These are phyloP conservation scores for Gillenia trifoliata DNA, from an alignment of 306 rosid species.

Conservation along the genomic window DNA sequence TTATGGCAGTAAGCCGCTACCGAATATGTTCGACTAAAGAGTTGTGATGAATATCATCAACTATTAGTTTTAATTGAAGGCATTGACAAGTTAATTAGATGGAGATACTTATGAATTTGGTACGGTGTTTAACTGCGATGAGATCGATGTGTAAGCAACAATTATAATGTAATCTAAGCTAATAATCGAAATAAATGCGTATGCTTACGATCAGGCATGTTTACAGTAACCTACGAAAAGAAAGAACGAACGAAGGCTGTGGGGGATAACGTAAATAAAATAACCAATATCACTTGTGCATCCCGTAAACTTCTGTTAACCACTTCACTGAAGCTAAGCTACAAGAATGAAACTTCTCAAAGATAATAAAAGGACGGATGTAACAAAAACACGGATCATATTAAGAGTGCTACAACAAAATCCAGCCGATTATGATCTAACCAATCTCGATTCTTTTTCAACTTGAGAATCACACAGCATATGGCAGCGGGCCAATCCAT, in stretches of 20 bases:
- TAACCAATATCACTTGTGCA: not conserved
- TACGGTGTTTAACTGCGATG: too few species aligned
- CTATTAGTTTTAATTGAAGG: not conserved
- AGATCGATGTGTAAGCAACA: too few species aligned
- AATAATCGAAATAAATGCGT: constrained; percentile 18
- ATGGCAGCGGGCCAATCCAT: not conserved
- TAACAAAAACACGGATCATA: constrained; percentile 14
- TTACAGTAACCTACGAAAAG: not conserved
- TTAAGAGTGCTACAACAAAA: constrained; percentile 17
- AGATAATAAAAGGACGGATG: not conserved
- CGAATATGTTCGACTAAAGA: constrained; percentile 56
- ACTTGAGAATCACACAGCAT: not conserved
- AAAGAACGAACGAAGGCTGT: constrained; percentile 1
- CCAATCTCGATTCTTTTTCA: not conserved
- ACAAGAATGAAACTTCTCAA: not conserved
- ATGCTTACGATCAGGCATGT: not conserved
- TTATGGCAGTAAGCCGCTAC: constrained; percentile 81
- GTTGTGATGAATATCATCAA: not conserved
- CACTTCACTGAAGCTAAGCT: not conserved
- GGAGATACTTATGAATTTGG: too few species aligned
- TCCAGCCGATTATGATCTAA: constrained; percentile 9
- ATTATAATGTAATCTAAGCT: constrained; percentile 15
- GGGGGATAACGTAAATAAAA: constrained; percentile 12
- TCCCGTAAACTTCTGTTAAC: not conserved
- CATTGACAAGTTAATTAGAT: too few species aligned